Conservation (phyloP, 1,284 basidiomycete species). For the Ceratobasidium sp. region DNA sequence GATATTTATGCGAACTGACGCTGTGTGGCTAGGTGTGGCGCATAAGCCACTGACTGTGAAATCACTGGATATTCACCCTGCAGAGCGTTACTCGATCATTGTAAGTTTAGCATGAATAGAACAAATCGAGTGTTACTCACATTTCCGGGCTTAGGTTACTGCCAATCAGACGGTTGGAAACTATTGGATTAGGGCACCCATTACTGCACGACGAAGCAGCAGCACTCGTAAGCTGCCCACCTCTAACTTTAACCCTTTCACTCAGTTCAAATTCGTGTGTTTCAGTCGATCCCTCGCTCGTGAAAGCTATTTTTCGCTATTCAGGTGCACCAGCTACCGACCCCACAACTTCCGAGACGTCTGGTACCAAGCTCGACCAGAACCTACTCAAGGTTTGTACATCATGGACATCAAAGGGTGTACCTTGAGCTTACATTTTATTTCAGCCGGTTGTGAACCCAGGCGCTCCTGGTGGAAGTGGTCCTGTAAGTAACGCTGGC, state of each 20-base stretch:
- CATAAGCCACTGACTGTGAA: constrained; percentile 27
- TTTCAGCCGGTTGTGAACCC: constrained; percentile 32
- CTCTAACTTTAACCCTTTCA: neutral
- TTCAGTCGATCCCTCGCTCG: constrained; percentile 51
- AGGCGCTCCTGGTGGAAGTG: constrained; percentile 37
- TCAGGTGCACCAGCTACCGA: constrained; percentile 56
- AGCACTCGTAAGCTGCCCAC: constrained; percentile 3
- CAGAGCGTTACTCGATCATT: constrained; percentile 49
- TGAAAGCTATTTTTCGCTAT: constrained; percentile 62
- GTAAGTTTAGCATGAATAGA: neutral
- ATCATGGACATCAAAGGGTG: neutral
- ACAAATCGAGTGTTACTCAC: neutral
- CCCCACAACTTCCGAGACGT: constrained; percentile 54
- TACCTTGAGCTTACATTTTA: neutral
- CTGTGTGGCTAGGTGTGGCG: neutral
- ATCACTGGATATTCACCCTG: constrained; percentile 35
- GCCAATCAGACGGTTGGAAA: constrained; percentile 43
- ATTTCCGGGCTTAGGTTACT: neutral
- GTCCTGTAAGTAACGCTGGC: constrained; percentile 2
- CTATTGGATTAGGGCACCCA: constrained; percentile 52
- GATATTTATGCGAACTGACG: constrained; percentile 35
- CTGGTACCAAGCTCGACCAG: constrained; percentile 49
- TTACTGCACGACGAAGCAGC: constrained; percentile 45
- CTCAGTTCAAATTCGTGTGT: neutral
- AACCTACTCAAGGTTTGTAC: constrained; percentile 5